Evolutionary conservation across 352 stramenopile species (phyloP), one percentile per base, ranked within the genome.

Genomic region (Blastocystis hominis): DNA sequence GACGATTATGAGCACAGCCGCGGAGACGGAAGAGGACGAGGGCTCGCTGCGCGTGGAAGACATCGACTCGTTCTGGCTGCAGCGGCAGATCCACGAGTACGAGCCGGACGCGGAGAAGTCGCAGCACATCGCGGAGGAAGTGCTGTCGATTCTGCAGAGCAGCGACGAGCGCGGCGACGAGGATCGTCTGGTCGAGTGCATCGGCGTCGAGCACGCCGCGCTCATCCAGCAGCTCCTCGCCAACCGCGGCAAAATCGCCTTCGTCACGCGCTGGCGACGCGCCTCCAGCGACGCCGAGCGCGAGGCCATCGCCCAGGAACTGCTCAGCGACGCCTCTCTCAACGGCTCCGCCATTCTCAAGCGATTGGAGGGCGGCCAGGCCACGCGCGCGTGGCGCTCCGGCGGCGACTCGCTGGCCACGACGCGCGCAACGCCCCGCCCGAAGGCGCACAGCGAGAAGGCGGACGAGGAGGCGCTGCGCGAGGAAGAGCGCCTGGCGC

Each of bases 121-220:
- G 38, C 92, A 95, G 3, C 93, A 93, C 78, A 89, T 98, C 3
- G 94, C 95, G 0, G 94, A 97, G 72, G 91, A 98, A 70, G 94
- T 98, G 42, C 79, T 97, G 1, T n/a, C 17, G 3, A 79, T 44
- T 15, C 36, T 88, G 38, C 55, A 89, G 47, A 88, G 47, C 44
- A 42, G n/a, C 15, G 54, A 88, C 56, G 66, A 94, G 40, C 90
- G 93, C 40, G 91, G 93, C 53, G 98, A 94, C 86, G 97, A 99
- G 89, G 98, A 98, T 90, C 93, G 94, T 75, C 92, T 99, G 0
- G 93, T 99, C 50, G 89, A 98, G 56, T 89, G 99, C 3, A 90
- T 99, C 55, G 96, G 97, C 84, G 98, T 98, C 89, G 96, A 99
- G 90, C 97, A 98, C 86, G 98, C 99, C 89, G 95, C 98, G 53